A percentile compares a stretch with the other conserved stretches of the same genome.
phyloP scores from a whole-genome alignment of 805 yeast genomes.

The Barnettozyma vustinii region DNA sequence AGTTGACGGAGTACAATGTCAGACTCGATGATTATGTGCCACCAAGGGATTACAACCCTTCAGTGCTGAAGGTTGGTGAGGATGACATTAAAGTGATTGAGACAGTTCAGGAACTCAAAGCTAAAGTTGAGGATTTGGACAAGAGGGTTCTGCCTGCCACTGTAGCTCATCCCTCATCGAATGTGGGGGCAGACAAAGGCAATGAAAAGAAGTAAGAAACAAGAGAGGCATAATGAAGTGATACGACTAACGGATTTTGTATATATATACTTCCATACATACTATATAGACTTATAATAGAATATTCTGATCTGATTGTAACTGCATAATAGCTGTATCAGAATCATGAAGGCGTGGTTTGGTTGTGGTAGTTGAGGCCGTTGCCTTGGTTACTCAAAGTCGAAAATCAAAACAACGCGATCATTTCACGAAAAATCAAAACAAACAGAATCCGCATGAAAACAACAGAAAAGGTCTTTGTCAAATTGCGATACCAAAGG shows the following conservation, averaged over 20 bases:
- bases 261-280: background rate
- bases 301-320: background rate
- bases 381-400: background rate
- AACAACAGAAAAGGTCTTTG: background rate
- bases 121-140: constrained; percentile 8
- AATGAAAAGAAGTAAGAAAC: background rate
- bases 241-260: background rate
- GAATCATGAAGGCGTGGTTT: too few relatives aligned
- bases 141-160: constrained; percentile 1
- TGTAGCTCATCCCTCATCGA: background rate
- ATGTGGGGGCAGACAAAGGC: background rate
- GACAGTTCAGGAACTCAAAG: constrained; percentile 4
- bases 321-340: too few relatives aligned
- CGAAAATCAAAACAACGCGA: background rate
- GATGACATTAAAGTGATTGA: constrained; percentile 17
- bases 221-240: background rate
- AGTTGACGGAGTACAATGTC: constrained; percentile 38
- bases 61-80: constrained; percentile 33
- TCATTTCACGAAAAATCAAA: background rate
- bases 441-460: background rate
- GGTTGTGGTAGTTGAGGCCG: background rate
- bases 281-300: background rate
- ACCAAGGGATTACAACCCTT: constrained; percentile 42
- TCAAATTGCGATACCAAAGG: too few relatives aligned
- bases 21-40: constrained; percentile 45